Conservation (phyloP, 164 flowering plant species). For the Amborella trichopoda region DNA sequence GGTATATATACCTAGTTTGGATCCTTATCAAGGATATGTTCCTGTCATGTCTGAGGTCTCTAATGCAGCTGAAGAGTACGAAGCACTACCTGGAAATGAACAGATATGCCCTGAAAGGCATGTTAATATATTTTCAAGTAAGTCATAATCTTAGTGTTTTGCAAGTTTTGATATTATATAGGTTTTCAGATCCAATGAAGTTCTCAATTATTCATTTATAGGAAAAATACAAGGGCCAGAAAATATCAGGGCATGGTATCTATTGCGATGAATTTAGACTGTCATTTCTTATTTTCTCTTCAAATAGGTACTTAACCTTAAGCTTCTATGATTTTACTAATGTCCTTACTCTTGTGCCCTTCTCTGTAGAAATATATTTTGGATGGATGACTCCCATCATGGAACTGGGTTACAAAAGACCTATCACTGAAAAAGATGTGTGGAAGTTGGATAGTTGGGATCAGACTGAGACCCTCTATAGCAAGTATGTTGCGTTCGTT, state of each 20-base stretch:
- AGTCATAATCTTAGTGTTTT: too few species aligned
- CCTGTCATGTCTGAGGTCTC: constrained; percentile 35
- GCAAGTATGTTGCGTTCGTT: constrained; percentile 28
- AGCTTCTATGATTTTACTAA: constrained; percentile 5
- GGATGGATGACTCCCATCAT: constrained; percentile 82
- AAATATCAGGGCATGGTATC: too few species aligned
- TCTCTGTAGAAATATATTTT: constrained; percentile 44
- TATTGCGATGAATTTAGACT: too few species aligned
- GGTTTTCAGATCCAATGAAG: too few species aligned
- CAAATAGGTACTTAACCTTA: too few species aligned
- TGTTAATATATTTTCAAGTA: constrained; percentile 70
- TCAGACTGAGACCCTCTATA: constrained; percentile 61
- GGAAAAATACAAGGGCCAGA: too few species aligned
- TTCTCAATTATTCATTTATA: too few species aligned
- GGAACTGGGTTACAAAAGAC: constrained; percentile 65
- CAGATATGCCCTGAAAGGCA: constrained; percentile 89
- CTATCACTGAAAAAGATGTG: constrained; percentile 87
- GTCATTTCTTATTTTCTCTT: too few species aligned
- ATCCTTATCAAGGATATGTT: constrained; percentile 73
- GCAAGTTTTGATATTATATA: too few species aligned
- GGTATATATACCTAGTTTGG: constrained; percentile 64
- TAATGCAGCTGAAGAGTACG: constrained; percentile 44
- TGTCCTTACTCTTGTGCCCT: constrained; percentile 10
- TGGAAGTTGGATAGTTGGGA: constrained; percentile 98
- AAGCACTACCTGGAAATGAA: constrained; percentile 81